A percentile compares a stretch with the other conserved stretches of the same genome.
Evolutionary conservation across 176 grass and related monocot genomes (phyloP).

Genomic region (Musa itinerans): DNA sequence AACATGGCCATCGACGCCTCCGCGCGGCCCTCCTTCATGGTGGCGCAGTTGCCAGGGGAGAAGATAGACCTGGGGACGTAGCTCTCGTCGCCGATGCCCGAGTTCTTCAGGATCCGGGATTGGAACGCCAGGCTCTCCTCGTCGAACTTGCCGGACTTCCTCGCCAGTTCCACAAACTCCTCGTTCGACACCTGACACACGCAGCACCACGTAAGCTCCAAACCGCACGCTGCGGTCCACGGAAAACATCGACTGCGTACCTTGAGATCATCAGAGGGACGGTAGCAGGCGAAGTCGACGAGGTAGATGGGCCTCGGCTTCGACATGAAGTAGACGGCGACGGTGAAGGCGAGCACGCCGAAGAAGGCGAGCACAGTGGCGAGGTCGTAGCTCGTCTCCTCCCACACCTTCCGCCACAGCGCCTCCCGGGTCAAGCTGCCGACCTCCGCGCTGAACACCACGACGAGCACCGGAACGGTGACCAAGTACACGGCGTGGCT

Average conservation of each 20-base stretch:
- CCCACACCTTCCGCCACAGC: slow-evolving; percentile 10
- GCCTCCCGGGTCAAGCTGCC: not conserved
- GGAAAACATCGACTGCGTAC: not conserved
- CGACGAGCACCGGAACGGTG: not conserved
- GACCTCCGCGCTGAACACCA: slow-evolving; percentile 12
- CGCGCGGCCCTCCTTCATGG: slow-evolving; percentile 18
- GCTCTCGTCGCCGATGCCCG: slow-evolving; percentile 14
- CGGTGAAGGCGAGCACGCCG: slow-evolving; percentile 7
- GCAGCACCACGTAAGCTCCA: too few relatives aligned
- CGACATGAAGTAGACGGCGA: slow-evolving; percentile 12
- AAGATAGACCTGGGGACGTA: slow-evolving; percentile 9
- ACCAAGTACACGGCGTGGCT: slow-evolving; percentile 11
- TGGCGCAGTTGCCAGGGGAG: not conserved
- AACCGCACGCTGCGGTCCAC: too few relatives aligned
- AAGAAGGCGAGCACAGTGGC: slow-evolving; percentile 9
- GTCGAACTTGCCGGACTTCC: slow-evolving; percentile 18
- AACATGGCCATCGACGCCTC: slow-evolving; percentile 15
- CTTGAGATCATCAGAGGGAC: slow-evolving; percentile 10
- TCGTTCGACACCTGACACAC: slow-evolving; percentile 1
- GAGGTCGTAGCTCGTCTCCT: slow-evolving; percentile 17
- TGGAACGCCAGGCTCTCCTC: slow-evolving; percentile 13
- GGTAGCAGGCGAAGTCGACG: slow-evolving; percentile 21
- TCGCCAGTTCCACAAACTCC: slow-evolving; percentile 8
- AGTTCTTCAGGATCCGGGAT: slow-evolving; percentile 2
- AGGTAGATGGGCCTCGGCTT: slow-evolving; percentile 10